Percentiles rank a stretch among this genome's conserved stretches.
Evolutionary conservation across 2,329 filamentous ascomycete species (phyloP).

Genomic region (Pyricularia pennisetigena): DNA sequence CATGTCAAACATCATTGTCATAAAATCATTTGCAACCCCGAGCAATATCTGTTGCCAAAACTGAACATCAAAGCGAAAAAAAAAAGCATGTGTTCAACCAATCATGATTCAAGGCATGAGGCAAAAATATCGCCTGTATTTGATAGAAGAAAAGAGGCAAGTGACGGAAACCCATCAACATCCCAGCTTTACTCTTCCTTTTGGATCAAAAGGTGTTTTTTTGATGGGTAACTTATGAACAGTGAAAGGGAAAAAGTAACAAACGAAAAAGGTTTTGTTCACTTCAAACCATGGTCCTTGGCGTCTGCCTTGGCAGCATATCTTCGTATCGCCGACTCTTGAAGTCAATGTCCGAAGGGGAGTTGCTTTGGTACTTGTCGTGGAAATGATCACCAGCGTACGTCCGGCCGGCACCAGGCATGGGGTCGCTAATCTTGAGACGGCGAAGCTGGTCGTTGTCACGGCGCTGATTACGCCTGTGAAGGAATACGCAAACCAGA

Average conservation of each 20-base stretch:
- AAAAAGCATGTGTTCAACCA: not conserved
- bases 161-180: not conserved
- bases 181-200: not conserved
- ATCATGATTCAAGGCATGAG: not conserved
- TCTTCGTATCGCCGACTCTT: constrained; percentile 47
- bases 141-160: not conserved
- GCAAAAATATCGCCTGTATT: not conserved
- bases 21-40: not conserved
- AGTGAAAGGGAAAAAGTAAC: not conserved
- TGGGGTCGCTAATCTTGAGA: constrained; percentile 39
- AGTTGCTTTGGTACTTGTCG: constrained; percentile 25
- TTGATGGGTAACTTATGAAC: not conserved
- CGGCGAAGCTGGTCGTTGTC: not conserved
- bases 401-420: constrained; percentile 32
- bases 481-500: constrained; percentile 5
- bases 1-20: not conserved
- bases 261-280: constrained; percentile 1
- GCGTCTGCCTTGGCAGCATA: constrained; percentile 41
- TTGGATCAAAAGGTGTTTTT: not conserved
- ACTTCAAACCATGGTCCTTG: constrained; percentile 25
- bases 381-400: constrained; percentile 26
- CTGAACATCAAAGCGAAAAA: not conserved
- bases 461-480: constrained; percentile 9
- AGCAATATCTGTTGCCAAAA: not conserved
- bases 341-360: constrained; percentile 34